Base-by-base conservation (phyloP, 2,329 filamentous ascomycete genomes). In the Ophiostoma triangulosporum region DNA sequence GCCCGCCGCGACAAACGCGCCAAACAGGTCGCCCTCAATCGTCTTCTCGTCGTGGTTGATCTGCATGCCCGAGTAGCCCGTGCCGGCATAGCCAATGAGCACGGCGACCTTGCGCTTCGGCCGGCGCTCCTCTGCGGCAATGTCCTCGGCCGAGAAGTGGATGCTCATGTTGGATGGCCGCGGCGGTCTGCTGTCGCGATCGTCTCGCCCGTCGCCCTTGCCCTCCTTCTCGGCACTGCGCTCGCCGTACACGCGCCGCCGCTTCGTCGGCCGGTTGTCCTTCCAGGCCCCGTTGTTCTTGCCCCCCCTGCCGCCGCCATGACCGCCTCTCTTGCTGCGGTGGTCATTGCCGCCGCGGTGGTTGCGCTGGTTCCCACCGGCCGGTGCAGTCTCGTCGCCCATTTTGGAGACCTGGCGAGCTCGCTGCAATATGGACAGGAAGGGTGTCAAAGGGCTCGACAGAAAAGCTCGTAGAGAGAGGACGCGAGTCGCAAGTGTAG, bases 61-160 rank as follows among this genome's bases (percentile, higher is more conserved):
- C 70, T 98, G 93, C 83, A 98, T 94, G 63, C 93, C 93, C 70
- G 88, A 90, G 74, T 98, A 98, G 15, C 93, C 93, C 9, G 88
- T 95, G 50, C 93, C 93, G 6, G 90, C 89, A 68, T 98, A 98
- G 15, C 93, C 93, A 61, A 98, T 83, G 73, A 97, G 73, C 31
- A 98, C 89, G 38, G 91, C 93, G 50, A 96, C 91, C 73, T 98
- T 98, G 68, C 87, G 83, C 76, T 98, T 98, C 24, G 93, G 93
- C 36, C 56, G 57, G 59, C 91, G 83, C 65, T 84, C 83, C 67
- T 98, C 93, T 48, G 82, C 81, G 12, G 85, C 87, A 60, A 96
- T 91, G 69, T 96, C 90, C 59, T 93, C 88, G 61, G 86, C 78
- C 52, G 71, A 69, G 61, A 81, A 81, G 36, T 73, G 70, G 55